These are phyloP conservation scores for Stromatinia cepivora DNA, from an alignment of 2,329 filamentous ascomycete species.

Conservation along the genomic window DNA sequence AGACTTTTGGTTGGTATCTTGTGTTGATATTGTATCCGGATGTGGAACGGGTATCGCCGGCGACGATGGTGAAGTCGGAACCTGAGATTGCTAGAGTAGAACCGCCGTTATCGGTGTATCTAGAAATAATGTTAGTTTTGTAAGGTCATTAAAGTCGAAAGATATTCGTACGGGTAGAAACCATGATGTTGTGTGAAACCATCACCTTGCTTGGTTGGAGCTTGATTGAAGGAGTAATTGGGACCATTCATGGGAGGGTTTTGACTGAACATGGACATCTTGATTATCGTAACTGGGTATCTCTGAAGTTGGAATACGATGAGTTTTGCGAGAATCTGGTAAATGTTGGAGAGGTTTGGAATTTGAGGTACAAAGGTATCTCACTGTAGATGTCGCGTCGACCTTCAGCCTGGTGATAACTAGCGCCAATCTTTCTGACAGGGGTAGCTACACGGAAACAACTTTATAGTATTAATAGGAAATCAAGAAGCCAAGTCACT, in stretches of 20 bases:
- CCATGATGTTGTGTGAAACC: slow-evolving; percentile 67
- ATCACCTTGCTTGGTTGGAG: slow-evolving; percentile 54
- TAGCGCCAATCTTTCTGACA: slow-evolving; percentile 26
- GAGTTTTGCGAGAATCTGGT: slow-evolving; percentile 15
- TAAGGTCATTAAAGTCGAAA: not conserved
- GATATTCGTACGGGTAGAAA: slow-evolving; percentile 79
- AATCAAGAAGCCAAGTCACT: not conserved
- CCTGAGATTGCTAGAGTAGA: slow-evolving; percentile 94
- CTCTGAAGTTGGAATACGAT: slow-evolving; percentile 15
- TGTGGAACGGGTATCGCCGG: slow-evolving; percentile 93
- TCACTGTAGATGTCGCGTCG: slow-evolving; percentile 31
- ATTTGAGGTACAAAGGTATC: slow-evolving; percentile 21
- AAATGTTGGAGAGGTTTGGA: slow-evolving; percentile 21
- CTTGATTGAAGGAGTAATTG: slow-evolving; percentile 67
- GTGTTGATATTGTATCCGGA: slow-evolving; percentile 99
- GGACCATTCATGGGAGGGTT: slow-evolving; percentile 68
- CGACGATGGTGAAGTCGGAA: slow-evolving; percentile 91
- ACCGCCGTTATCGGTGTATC: slow-evolving; percentile 97
- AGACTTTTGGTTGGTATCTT: slow-evolving; percentile 91
- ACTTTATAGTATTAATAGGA: not conserved
- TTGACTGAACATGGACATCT: slow-evolving; percentile 69
- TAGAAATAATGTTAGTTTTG: slow-evolving; percentile 43
- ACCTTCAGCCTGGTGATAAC: slow-evolving; percentile 31
- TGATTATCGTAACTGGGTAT: slow-evolving; percentile 32
- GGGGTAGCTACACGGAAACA: slow-evolving; percentile 34